Percentiles rank a stretch among this genome's conserved stretches.
These are phyloP conservation scores for Recurvomyces mirabilis DNA, from an alignment of 495 filamentous ascomycete genomes.

Conservation along the genomic window DNA sequence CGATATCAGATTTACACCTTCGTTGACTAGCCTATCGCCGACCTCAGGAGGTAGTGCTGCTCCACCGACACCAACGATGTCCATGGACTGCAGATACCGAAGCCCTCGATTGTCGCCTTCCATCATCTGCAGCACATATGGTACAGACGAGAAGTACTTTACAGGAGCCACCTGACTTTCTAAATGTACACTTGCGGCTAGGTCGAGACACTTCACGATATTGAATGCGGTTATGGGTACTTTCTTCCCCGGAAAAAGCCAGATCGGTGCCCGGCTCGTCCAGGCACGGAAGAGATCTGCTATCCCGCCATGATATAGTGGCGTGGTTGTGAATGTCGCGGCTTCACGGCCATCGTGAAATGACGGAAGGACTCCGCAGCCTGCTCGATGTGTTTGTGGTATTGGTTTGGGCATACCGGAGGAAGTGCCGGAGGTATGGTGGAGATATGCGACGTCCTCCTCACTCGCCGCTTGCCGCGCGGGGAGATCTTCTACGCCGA, in stretches of 20 bases:
- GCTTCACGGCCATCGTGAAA: slow-evolving; percentile 23
- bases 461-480: too few species aligned
- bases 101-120: slow-evolving; percentile 30
- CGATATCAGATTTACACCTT: slow-evolving; percentile 41
- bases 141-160: slow-evolving; percentile 46
- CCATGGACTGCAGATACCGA: slow-evolving; percentile 34
- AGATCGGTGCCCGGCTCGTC: slow-evolving; percentile 40
- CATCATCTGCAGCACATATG: slow-evolving; percentile 44
- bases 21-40: slow-evolving; percentile 36
- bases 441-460: slow-evolving; percentile 23
- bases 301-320: slow-evolving; percentile 50
- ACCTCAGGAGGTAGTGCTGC: slow-evolving; percentile 39
- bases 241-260: slow-evolving; percentile 42
- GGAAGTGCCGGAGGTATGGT: slow-evolving; percentile 39
- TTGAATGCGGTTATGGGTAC: slow-evolving; percentile 41
- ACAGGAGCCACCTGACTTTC: slow-evolving; percentile 16
- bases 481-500: too few species aligned
- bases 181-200: slow-evolving; percentile 10
- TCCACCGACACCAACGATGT: slow-evolving; percentile 48
- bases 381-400: slow-evolving; percentile 38
- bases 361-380: slow-evolving; percentile 38
- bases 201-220: slow-evolving; percentile 31
- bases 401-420: slow-evolving; percentile 45
- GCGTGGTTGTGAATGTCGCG: slow-evolving; percentile 51
- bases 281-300: slow-evolving; percentile 47